Base-by-base conservation (phyloP, 2,329 filamentous ascomycete species). In the Fusarium odoratissimum region DNA sequence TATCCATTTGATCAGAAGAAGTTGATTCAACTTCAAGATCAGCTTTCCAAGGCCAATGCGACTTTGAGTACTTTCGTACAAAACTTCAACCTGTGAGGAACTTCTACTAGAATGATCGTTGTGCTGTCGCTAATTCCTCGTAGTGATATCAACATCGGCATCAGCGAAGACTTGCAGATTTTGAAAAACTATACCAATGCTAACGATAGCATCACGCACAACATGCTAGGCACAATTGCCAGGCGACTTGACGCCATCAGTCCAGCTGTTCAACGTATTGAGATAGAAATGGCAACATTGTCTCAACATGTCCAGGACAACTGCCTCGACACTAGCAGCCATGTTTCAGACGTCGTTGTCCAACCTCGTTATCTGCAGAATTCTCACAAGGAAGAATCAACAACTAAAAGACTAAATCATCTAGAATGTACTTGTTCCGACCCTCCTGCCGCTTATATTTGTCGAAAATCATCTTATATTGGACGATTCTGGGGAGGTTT, bases 1-100 rank as follows among this genome's bases (percentile, higher is more conserved):
- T 67, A 67, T 25, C 64, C 64, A 0, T 67, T 67, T 1, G 45
- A 67, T 16, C 44, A 49, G 28, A 64, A 59, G 9, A 46, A 23
- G 17, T 41, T 64, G 23, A 0, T 11, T 1, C 51, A 59, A 31
- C 28, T 64, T 3, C 60, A 67, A 37, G 60, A 41, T 0, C 33
- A 67, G 8, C 60, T 64, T 7, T 31, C 25, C 0, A 35, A 11
- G 5, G 60, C 60, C 2, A 64, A 63, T 2, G 2, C 12, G 13
- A 30, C 30, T 6, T 11, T 64, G 3, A 17, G 16, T 0, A 41
- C 1, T 4, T 51, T 64, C 1, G 17, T 64, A 0, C 64, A 67
- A 7, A 30, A 16, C 2, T 37, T 67, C 1, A 28, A 45, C 3
- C 51, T 67, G 64, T 64, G 4, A 37, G 42, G 8, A 1, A 16